Conservation (phyloP, 1,139 yeast genomes). For the Kluyveromyces marxianus region DNA sequence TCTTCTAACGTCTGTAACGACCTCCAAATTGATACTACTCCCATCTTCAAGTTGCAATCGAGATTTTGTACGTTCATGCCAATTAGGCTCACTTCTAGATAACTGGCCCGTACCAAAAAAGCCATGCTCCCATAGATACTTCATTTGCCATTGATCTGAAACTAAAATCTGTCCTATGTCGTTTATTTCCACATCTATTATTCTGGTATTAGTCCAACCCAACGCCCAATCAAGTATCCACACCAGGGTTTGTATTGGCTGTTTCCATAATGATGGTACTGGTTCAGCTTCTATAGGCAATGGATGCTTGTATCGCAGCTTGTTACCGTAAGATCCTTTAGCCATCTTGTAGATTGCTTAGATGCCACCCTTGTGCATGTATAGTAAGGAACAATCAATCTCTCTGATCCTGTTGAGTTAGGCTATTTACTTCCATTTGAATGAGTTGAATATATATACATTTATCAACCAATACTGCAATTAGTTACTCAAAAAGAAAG, state of each 20-base stretch:
- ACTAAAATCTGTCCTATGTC: conserved; percentile 32
- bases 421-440: no score
- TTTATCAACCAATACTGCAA: no score
- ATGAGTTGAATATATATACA: no score
- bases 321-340: conserved; percentile 25
- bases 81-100: conserved; percentile 88
- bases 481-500: no score
- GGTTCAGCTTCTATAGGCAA: conserved; percentile 35
- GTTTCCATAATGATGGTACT: conserved; percentile 44
- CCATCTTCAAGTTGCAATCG: conserved; percentile 38
- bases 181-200: conserved; percentile 12
- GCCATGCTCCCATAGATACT: conserved; percentile 72
- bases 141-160: conserved; percentile 40
- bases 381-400: no score
- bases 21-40: conserved; percentile 50
- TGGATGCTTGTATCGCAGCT: conserved; percentile 29
- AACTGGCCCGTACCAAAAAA: conserved; percentile 90
- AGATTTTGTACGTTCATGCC: conserved; percentile 61
- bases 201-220: background rate
- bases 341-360: conserved; percentile 20
- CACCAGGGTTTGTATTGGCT: conserved; percentile 53
- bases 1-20: conserved; percentile 66
- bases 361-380: background rate
- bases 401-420: no score
- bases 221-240: conserved; percentile 24